phyloP scores from a whole-genome alignment of 2,329 filamentous ascomycete species.

The Nectriaceae sp. region DNA sequence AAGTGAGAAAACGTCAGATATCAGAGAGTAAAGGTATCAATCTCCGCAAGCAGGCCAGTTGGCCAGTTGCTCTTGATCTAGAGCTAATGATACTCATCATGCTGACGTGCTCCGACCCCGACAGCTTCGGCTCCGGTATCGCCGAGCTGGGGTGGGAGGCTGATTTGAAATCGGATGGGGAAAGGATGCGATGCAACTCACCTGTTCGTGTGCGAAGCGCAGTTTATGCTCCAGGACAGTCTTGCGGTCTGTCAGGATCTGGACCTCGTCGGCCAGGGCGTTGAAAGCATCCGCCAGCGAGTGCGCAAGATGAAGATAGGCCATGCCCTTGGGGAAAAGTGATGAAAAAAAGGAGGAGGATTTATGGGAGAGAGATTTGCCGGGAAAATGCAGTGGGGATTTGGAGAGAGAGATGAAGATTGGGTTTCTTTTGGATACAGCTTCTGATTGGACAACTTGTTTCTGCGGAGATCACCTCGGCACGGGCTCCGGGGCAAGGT shows the following conservation, averaged over 20 bases:
- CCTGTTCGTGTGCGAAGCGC: conserved; percentile 67
- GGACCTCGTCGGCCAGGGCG: conserved; percentile 65
- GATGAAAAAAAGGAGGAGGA: conserved; percentile 10
- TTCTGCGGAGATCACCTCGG: conserved; percentile 2
- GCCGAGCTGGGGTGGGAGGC: conserved; percentile 18
- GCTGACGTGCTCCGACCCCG: conserved; percentile 22
- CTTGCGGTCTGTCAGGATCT: conserved; percentile 63
- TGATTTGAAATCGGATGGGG: conserved; percentile 4
- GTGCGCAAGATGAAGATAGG: conserved; percentile 47
- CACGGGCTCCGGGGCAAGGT: background rate
- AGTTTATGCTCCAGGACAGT: conserved; percentile 68
- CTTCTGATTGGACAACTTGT: conserved; percentile 8
- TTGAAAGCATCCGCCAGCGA: conserved; percentile 66
- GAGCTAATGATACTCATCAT: conserved; percentile 64
- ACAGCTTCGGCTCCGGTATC: conserved; percentile 29
- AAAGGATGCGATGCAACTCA: conserved; percentile 39
- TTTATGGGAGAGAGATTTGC: conserved; percentile 20
- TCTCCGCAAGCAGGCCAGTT: conserved; percentile 55
- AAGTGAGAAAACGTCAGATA: conserved; percentile 21
- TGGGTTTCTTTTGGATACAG: background rate
- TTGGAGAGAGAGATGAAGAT: conserved; percentile 14
- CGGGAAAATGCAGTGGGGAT: conserved; percentile 15
- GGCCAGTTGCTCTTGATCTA: conserved; percentile 73
- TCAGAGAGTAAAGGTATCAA: conserved; percentile 56
- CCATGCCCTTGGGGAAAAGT: conserved; percentile 33